Evolutionary conservation across 2,329 filamentous ascomycete genomes (phyloP).

Genomic region (Phaeosphaeria sp.): DNA sequence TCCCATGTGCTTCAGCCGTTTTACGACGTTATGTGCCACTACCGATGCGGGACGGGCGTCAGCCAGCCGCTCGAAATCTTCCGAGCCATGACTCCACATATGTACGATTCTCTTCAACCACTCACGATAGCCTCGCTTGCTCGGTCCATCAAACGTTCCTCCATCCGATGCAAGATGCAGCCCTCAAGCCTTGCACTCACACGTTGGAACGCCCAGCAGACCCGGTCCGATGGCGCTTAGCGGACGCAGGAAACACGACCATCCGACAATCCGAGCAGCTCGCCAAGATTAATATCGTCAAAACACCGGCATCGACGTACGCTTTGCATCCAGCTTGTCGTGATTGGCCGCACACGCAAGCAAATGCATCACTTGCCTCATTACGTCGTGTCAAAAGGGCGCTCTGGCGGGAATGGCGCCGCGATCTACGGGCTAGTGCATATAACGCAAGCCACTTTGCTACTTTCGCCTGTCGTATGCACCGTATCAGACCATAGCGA

Average conservation of each 20-base stretch:
- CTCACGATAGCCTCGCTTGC: neutral
- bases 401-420: neutral
- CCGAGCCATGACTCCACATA: neutral
- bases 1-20: neutral
- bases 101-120: neutral
- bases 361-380: neutral
- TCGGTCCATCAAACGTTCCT: neutral
- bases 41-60: neutral
- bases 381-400: neutral
- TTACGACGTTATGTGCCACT: neutral
- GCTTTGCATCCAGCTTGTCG: neutral
- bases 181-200: neutral
- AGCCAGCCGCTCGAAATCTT: neutral
- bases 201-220: neutral
- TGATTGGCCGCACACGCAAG: neutral
- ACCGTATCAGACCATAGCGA: slow-evolving; percentile 3
- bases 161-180: neutral
- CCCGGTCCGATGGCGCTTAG: neutral
- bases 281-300: neutral
- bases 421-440: slow-evolving; percentile 16
- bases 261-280: neutral
- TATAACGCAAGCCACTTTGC: slow-evolving; percentile 7
- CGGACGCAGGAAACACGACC: neutral
- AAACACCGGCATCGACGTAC: neutral
- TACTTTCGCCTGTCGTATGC: slow-evolving; percentile 8